Base-by-base conservation (phyloP, 1,284 basidiomycete genomes). In the Cystobasidiaceae sp. region DNA sequence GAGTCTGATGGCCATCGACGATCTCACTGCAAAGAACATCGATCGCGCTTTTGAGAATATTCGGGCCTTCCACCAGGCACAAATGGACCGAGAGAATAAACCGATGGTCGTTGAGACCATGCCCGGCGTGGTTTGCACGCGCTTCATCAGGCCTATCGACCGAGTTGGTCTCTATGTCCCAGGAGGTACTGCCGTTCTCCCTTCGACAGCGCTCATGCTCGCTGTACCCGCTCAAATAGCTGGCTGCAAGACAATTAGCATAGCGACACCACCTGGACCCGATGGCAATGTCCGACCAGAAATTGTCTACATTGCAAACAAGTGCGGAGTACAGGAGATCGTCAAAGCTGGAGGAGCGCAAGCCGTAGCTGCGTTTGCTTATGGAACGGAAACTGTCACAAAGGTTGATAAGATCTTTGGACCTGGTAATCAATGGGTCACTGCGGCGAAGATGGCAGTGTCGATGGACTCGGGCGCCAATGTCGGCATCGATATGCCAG, bases 391-490 rank as follows among this genome's bases (percentile, higher is more conserved):
- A 75, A 87, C 87, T 2, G 92, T 94, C 7, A 92, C 93, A n/a
- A 98, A 99, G 79, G 96, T 98, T 17, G 96, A 98, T 82, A 99
- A 97, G 80, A 94, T 98, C 72, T 96, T 97, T 73, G 96, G 96
- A 19, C 96, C 96, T 2, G 96, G 96, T 25, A 98, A 98, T 77
- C 96, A 98, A 77, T 99, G 94, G 88, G 96, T 99, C 27, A 98
- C 94, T 0, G 96, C 96, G 0, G 94, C 94, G 64, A 99, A 99
- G 81, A 97, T 98, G 96, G 79, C 71, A 9, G 73, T 74, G 9
- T 72, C 72, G 34, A 71, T 97, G 68, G 96, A 98, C 76, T 93
- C 93, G n/a, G 89, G 93, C 74, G 94, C 96, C 4, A 80, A 93
- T 67, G 92, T 97, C 9, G 88, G 90, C 21, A 99, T 98, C 74